Evolutionary conservation across 495 filamentous ascomycete genomes (phyloP).

Genomic region (Neurospora tetraspora): DNA sequence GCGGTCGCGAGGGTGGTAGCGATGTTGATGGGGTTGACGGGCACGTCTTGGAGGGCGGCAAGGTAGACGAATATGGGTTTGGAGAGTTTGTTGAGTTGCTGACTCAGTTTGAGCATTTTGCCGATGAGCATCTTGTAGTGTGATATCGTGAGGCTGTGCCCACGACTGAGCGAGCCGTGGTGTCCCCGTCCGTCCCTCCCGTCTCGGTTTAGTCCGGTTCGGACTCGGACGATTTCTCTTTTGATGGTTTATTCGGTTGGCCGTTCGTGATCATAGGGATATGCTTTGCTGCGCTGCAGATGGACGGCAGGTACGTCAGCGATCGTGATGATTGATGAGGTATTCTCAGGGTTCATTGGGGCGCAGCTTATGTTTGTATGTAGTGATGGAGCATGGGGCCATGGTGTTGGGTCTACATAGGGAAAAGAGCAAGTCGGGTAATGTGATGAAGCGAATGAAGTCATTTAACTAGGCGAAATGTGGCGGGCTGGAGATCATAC

Average conservation of each 20-base stretch:
- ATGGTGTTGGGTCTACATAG: background rate
- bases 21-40: background rate
- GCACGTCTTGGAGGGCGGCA: background rate
- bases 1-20: background rate
- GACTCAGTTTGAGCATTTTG: background rate
- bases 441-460: background rate
- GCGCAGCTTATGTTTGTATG: background rate
- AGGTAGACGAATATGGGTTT: background rate
- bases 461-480: background rate
- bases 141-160: background rate
- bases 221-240: background rate
- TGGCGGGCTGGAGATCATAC: background rate
- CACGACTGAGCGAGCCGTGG: background rate
- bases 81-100: background rate
- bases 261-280: background rate
- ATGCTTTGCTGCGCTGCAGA: background rate
- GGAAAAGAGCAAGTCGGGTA: background rate
- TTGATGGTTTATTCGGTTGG: background rate
- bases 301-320: background rate
- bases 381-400: background rate
- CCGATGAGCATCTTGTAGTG: background rate
- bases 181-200: background rate
- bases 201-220: background rate
- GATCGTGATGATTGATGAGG: background rate
- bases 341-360: background rate